phyloP scores from a whole-genome alignment of 257 asterid species.

The Capsicum baccatum region DNA sequence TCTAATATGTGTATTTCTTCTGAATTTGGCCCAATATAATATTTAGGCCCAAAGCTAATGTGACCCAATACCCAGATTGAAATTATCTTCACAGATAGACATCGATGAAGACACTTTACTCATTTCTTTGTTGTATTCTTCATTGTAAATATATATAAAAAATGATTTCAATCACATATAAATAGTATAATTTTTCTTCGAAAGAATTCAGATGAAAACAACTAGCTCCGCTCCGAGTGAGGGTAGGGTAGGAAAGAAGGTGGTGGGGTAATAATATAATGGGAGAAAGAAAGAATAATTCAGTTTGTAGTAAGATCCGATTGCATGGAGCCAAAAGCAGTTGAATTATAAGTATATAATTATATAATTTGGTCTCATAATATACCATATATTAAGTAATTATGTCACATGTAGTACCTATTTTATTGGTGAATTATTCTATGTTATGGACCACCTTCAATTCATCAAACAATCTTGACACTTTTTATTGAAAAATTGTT shows the following conservation, averaged over 20 bases:
- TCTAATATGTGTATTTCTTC: too few species aligned
- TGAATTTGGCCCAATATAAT: too few species aligned
- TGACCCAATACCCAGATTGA: too few species aligned
- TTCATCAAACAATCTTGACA: not conserved
- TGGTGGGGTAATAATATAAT: conserved; percentile 18
- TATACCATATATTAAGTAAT: conserved; percentile 40
- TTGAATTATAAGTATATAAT: conserved; percentile 36
- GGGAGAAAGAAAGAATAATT: conserved; percentile 53
- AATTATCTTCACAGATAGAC: too few species aligned
- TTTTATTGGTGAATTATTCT: conserved; percentile 28
- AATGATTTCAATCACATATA: too few species aligned
- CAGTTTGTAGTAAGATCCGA: conserved; percentile 67
- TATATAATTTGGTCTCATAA: conserved; percentile 28
- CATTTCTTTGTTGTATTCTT: too few species aligned
- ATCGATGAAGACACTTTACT: too few species aligned
- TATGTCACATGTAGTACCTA: conserved; percentile 31
- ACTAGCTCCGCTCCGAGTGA: too few species aligned
- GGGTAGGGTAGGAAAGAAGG: conserved; percentile 9
- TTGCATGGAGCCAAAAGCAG: conserved; percentile 70
- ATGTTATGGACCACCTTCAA: conserved; percentile 36
- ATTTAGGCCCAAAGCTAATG: too few species aligned
- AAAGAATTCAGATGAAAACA: too few species aligned
- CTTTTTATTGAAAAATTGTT: not conserved
- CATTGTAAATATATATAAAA: too few species aligned
- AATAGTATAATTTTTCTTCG: too few species aligned